Evolutionary conservation across 139 green algal species (phyloP).

Genomic region (Chlamydomonas schloesseri): DNA sequence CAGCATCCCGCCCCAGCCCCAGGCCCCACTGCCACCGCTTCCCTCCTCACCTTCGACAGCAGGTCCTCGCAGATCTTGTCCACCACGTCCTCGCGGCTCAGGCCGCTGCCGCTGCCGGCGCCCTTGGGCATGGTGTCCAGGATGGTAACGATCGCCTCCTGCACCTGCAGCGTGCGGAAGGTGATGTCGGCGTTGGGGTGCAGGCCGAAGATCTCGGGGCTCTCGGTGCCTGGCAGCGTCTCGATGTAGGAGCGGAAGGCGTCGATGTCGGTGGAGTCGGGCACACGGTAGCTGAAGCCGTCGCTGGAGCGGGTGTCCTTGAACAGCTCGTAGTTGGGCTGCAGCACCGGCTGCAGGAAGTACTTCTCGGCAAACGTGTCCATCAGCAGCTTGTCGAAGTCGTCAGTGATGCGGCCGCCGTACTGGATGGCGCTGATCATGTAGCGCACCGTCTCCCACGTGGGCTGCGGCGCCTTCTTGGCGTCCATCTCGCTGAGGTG

Average conservation of each 20-base stretch:
- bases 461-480: constrained; percentile 79
- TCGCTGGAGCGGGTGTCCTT: constrained; percentile 69
- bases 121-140: constrained; percentile 93
- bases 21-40: background rate
- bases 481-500: constrained; percentile 95
- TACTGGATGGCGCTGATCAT: constrained; percentile 96
- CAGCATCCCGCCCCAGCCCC: too few species aligned
- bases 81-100: constrained; percentile 92
- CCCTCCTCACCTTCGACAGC: constrained; percentile 77
- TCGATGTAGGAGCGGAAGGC: constrained; percentile 85
- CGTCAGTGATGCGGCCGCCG: constrained; percentile 95
- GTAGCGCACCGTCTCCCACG: constrained; percentile 91
- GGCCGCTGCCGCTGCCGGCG: constrained; percentile 66
- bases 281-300: constrained; percentile 80
- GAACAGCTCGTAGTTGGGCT: constrained; percentile 72
- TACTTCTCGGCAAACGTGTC: constrained; percentile 93
- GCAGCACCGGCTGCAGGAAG: constrained; percentile 63
- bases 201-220: constrained; percentile 95
- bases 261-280: constrained; percentile 85
- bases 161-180: constrained; percentile 91
- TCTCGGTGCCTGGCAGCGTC: constrained; percentile 77
- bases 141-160: constrained; percentile 81
- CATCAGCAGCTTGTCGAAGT: constrained; percentile 95
- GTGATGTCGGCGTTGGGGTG: constrained; percentile 96
- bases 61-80: constrained; percentile 93